Conservation (phyloP, 2,329 filamentous ascomycete species). For the Ceratocystis smalleyi region DNA sequence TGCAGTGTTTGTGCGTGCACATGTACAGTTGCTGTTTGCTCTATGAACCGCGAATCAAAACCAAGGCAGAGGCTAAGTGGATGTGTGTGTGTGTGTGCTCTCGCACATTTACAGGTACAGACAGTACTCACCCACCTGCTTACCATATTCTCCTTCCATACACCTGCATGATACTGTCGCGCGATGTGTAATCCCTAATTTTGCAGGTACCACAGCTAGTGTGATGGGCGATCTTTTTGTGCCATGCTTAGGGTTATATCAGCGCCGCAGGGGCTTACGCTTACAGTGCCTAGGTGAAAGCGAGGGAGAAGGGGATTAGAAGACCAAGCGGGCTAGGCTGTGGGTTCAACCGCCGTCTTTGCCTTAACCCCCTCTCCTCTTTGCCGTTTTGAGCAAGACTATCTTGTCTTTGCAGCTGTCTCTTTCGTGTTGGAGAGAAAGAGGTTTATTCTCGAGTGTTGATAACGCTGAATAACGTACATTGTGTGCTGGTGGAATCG, state of each 20-base stretch:
- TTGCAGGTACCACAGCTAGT: background rate
- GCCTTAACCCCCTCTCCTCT: no score
- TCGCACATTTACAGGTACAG: background rate
- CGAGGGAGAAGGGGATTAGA: background rate
- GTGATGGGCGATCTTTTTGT: background rate
- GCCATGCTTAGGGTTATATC: background rate
- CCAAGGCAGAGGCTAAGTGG: background rate
- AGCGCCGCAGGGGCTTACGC: background rate
- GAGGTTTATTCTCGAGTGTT: no score
- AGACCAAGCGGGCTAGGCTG: background rate
- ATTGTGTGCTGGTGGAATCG: no score
- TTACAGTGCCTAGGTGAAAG: background rate
- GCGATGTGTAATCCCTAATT: background rate
- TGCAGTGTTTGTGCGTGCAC: background rate
- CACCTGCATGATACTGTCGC: background rate
- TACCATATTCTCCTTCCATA: background rate
- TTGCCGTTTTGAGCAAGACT: no score
- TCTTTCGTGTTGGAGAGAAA: no score
- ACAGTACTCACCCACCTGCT: background rate
- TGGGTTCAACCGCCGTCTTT: no score
- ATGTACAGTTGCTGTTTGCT: background rate
- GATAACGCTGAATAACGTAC: no score
- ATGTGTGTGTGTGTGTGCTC: background rate
- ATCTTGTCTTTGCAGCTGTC: no score
- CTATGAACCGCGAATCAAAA: background rate